Evolutionary conservation across 305 asterid species (phyloP), one percentile per base, ranked within the genome.

Genomic region (Fraxinus dipetala): DNA sequence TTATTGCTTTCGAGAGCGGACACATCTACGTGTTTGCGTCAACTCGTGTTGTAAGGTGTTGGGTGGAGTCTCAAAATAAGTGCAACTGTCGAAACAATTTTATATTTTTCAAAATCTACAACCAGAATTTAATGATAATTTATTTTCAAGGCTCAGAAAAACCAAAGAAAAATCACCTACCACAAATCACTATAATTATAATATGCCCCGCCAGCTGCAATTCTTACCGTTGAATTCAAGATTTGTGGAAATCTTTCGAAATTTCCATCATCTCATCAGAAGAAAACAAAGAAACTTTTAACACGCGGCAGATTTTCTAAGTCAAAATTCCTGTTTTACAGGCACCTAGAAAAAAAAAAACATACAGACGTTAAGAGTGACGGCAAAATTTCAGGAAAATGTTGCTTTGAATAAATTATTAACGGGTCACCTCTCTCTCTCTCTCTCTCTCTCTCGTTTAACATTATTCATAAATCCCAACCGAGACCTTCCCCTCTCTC

Each of bases 151-250:
- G 38, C 73, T 24, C 1, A 4, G 7, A 67, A 13, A 28, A 56
- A 18, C 28, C 69, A 2, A n/a, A 67, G 5, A 11, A 43, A 26
- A 1, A 59, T 13, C 28, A 77, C 84, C 87, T 80, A 85, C 89
- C 81, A 75, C 81, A 38, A 45, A 43, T 74, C 34, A 77, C 70
- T 26, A 51, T 24, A 11, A 65, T 63, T 63, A 63, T 26, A 67
- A 13, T 30, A 28, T 80, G 36, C 36, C 6, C 72, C 72, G 72
- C 45, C 81, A 80, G 80, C 84, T 45, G 80, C 72, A 28, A 84
- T 35, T 6, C 89, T 85, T 87, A 82, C 90, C 95, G 91, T 91
- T 85, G 78, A 81, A 79, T 79, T 74, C 56, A 84, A 85, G 88
- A 65, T 69, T 36, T 22, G 35, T 61, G 82, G 86, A 83, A 34